These are phyloP conservation scores for Sporisorium reilianum DNA, from an alignment of 1,284 basidiomycete genomes.

Conservation along the genomic window DNA sequence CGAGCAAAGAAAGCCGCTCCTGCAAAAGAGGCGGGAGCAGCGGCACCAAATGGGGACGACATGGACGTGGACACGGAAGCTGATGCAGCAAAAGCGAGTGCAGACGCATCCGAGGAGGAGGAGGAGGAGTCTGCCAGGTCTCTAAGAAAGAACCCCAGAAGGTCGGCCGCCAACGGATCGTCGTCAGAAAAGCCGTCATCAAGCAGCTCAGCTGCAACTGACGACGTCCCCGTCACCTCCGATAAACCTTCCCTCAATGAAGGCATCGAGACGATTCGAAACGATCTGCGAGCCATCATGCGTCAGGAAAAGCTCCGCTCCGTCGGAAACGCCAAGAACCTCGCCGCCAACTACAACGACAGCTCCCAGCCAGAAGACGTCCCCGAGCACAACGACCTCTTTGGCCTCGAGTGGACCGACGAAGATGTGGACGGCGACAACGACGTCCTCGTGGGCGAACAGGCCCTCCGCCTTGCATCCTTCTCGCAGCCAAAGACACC, in stretches of 20 bases:
- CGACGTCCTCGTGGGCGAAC: constrained; percentile 62
- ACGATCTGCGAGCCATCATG: constrained; percentile 67
- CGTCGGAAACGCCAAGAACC: constrained; percentile 62
- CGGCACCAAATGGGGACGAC: not conserved
- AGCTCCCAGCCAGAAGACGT: constrained; percentile 57
- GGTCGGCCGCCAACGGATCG: constrained; percentile 19
- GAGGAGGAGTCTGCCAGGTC: constrained; percentile 10
- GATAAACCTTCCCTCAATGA: constrained; percentile 31
- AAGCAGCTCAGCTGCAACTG: constrained; percentile 6
- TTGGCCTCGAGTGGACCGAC: constrained; percentile 62
- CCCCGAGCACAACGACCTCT: constrained; percentile 67
- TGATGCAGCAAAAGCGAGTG: constrained; percentile 1
- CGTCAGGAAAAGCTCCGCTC: constrained; percentile 66
- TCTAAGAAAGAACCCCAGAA: constrained; percentile 27
- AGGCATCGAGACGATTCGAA: constrained; percentile 61
- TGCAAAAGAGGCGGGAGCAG: not conserved
- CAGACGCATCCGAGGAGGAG: constrained; percentile 4
- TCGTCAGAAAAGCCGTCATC: constrained; percentile 7
- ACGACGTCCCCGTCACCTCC: not conserved
- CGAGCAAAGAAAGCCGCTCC: constrained; percentile 23
- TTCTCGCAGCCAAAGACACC: constrained; percentile 56
- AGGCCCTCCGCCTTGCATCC: constrained; percentile 61
- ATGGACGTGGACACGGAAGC: constrained; percentile 18
- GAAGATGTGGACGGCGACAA: constrained; percentile 37
- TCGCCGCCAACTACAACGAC: constrained; percentile 66